Evolutionary conservation across 331 rosid genomes (phyloP), one percentile per base, ranked within the genome.

Genomic region (Stylosanthes scabra): DNA sequence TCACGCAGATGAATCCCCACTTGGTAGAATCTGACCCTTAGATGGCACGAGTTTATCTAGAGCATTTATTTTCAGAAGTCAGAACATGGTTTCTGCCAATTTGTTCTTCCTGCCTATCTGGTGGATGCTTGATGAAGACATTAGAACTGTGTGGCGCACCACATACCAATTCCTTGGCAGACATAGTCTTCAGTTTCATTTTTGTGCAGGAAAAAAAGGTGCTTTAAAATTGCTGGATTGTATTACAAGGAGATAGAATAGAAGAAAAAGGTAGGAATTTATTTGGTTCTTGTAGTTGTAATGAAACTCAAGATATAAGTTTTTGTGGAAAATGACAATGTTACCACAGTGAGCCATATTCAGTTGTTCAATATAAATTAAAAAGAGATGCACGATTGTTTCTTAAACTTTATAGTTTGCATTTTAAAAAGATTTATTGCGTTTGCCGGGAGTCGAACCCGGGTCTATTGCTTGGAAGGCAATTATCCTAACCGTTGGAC

Each of bases 361-460:
- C 54, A 61, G n/a, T 62, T n/a, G 10, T 44, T 44, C 49, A 44
- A 41, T 0, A 20, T 20, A 20, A 20, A 20, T 20, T 20, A 20
- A 20, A 20, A 20, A 20, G 25, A 20, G 25, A 20, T 20, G 25
- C 25, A 20, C 0, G 0, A 20, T 20, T 20, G 1, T 20, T 20
- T 20, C 1, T 20, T 20, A 20, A 20, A 20, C 25, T 20, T 20
- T 20, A 20, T 20, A 20, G 25, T 20, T 20, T 20, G 25, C 25
- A 20, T 20, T 20, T 20, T 20, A 20, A 20, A 20, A 20, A 20
- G 25, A 20, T 20, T 20, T 20, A 20, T 20, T 88, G 97, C 96
- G 98, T 89, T 54, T 94, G 97, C 93, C 99, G 96, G 97, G 99
- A 91, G 99, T 91, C 99, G 97, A 91, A 94, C 96, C 97, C 96